phyloP scores from a whole-genome alignment of 495 filamentous ascomycete species.

The Aspergillus sclerotiicarbonarius region DNA sequence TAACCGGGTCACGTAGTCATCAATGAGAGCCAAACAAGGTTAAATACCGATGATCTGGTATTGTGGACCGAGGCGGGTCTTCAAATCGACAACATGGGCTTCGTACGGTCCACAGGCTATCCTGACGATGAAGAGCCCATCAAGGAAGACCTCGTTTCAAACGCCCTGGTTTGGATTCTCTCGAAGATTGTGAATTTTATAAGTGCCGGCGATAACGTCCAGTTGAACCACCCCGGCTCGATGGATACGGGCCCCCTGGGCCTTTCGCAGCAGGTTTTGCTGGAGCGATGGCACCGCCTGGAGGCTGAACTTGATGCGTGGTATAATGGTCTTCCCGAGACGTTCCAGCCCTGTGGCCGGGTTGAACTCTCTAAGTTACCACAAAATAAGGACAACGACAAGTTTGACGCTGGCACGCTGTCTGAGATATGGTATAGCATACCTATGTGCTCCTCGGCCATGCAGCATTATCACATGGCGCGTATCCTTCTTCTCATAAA shows the following conservation, averaged over 20 bases:
- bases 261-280: conserved; percentile 50
- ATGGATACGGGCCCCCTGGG: conserved; percentile 41
- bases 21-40: conserved; percentile 57
- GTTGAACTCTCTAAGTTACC: conserved; percentile 21
- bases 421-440: conserved; percentile 62
- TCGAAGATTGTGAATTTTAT: conserved; percentile 63
- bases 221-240: conserved; percentile 27
- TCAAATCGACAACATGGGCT: conserved; percentile 54
- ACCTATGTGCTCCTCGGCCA: conserved; percentile 61
- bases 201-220: conserved; percentile 50
- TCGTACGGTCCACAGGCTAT: conserved; percentile 46
- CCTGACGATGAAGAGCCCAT: conserved; percentile 50
- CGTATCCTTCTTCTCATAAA: conserved; percentile 61
- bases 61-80: conserved; percentile 63
- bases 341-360: conserved; percentile 54
- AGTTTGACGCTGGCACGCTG: conserved; percentile 38
- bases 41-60: conserved; percentile 58
- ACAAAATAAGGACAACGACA: conserved; percentile 22
- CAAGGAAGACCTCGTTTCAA: conserved; percentile 62
- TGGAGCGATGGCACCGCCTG: conserved; percentile 56
- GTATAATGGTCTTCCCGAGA: conserved; percentile 56
- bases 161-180: conserved; percentile 61
- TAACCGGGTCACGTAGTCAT: conserved; percentile 43
- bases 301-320: conserved; percentile 57
- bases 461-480: conserved; percentile 66